Base-by-base conservation (phyloP, 768 basidiomycete species). In the Russula compacta region DNA sequence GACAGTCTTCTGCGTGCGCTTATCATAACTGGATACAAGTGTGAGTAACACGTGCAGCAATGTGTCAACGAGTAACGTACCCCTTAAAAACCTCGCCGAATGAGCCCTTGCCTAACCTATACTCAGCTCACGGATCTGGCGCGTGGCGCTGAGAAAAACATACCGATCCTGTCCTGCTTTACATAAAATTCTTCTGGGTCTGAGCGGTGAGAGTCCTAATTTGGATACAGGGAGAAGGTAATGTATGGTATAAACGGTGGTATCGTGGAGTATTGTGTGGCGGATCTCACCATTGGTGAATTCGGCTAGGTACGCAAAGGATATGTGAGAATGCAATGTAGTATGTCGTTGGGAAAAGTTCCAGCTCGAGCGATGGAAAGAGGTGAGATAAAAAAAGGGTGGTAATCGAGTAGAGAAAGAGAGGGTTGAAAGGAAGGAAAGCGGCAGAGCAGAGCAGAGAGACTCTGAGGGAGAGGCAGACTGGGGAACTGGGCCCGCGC, bases 21-120 rank as follows among this genome's bases (percentile, higher is more conserved):
- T 92, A 76, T 98, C 95, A 69, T 91, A 98, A 59, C 95, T 97
- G 67, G 19, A 29, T 6, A 53, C 17, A 53, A 32, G 19, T 57
- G 51, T 67, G 49, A 49, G 56, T 49, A 42, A 14, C 40, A 62
- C 19, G 54, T 46, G 21, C 39, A 43, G 52, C 35, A 56, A 60
- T 52, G 57, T n/a, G 58, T 44, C 15, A 12, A 40, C 12, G 58
- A 42, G 49, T 33, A 21, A 69, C 81, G 58, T 59, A 93, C 94
- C 95, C 97, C 76, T 98, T 98, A 78, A 90, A 98, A n/a, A 98
- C 95, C 74, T 98, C 97, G 69, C 95, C 97, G 69, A 99, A 98
- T 6, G 95, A 98, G 36, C 95, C 95, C 74, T 99, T 98, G 64
- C 95, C 95, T 97, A 69, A 49, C 12, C 43, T 58, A 62, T 38